phyloP scores from a whole-genome alignment of 371 early-diverging fungal genomes.

The Quaeritorhiza haematococci region DNA sequence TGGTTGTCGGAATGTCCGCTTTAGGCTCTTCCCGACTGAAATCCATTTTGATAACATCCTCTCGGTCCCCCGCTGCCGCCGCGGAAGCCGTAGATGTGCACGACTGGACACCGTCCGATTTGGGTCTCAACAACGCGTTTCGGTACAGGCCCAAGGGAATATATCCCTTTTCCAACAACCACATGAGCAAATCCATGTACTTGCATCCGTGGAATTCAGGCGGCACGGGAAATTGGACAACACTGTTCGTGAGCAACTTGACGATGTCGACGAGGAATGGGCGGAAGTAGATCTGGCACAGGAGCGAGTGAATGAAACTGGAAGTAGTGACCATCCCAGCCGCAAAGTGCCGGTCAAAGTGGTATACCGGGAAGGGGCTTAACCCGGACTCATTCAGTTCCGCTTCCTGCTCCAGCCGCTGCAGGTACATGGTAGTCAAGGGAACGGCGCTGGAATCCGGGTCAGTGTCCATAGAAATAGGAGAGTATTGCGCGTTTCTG shows the following conservation, averaged over 20 bases:
- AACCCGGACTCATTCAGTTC: conserved; percentile 43
- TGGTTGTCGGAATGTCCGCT: background rate
- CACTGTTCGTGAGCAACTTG: background rate
- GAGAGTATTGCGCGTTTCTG: background rate
- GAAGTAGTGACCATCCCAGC: conserved; percentile 35
- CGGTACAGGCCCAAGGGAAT: conserved; percentile 39
- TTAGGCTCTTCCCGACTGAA: no score
- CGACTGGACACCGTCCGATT: background rate
- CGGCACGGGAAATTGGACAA: background rate
- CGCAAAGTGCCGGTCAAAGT: conserved; percentile 45
- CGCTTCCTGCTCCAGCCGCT: conserved; percentile 31
- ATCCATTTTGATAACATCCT: no score
- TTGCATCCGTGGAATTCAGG: background rate
- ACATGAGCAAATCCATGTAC: conserved; percentile 25
- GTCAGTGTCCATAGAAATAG: background rate
- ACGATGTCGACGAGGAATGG: conserved; percentile 40
- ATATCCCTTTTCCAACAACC: conserved; percentile 17
- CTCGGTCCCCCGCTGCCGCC: background rate
- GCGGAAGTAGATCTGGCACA: conserved; percentile 41
- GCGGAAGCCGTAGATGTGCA: background rate
- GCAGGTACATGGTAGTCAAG: conserved; percentile 32
- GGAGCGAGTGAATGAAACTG: conserved; percentile 37
- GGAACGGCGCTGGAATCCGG: background rate
- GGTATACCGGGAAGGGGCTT: conserved; percentile 32
- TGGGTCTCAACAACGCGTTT: background rate